Base-by-base conservation (phyloP, 768 basidiomycete genomes). In the Boletellus emodensis region DNA sequence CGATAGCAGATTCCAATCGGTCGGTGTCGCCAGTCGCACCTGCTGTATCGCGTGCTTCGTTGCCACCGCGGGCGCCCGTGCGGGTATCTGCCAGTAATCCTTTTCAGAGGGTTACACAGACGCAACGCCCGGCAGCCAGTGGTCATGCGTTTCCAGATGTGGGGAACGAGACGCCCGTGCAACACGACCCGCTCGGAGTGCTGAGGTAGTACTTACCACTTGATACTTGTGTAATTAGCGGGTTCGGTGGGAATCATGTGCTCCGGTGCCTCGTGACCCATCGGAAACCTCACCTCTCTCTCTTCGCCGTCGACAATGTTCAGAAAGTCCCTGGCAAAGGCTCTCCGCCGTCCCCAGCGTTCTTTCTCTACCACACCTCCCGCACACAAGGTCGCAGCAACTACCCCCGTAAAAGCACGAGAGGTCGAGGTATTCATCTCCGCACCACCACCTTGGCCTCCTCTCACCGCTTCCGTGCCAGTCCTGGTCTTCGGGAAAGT, bases 401-500 rank as follows among this genome's bases (percentile, higher is more conserved):
- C 86, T 41, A 85, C 79, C 61, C 85, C 88, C 22, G 78, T 84
- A 57, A 88, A 83, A 68, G 91, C 90, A 14, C 78, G 90, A 71
- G 84, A 91, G 70, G 90, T 85, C 68, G 78, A 84, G 76, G 90
- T 91, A 65, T 43, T 30, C 44, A 30, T 48, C 44, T 48, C 40
- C 47, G 51, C 54, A 54, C 49, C 56, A 38, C 40, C 17, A 45
- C 35, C 43, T 38, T 10, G 2, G 10, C 24, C 38, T 11, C 39
- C 32, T 39, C 49, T 57, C 47, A 57, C 48, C 26, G 14, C 37
- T 40, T 24, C 34, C 49, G 38, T 39, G 60, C 41, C 54, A 88
- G 83, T 82, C 83, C 34, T 87, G 84, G 84, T 79, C 84, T 40
- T 86, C 84, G 36, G 90, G 87, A 44, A 91, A 94, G 67, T 99